Percentiles rank a stretch among this genome's conserved stretches.
These are phyloP conservation scores for Inonotus obliquus DNA, from an alignment of 1,284 basidiomycete species.

Conservation along the genomic window DNA sequence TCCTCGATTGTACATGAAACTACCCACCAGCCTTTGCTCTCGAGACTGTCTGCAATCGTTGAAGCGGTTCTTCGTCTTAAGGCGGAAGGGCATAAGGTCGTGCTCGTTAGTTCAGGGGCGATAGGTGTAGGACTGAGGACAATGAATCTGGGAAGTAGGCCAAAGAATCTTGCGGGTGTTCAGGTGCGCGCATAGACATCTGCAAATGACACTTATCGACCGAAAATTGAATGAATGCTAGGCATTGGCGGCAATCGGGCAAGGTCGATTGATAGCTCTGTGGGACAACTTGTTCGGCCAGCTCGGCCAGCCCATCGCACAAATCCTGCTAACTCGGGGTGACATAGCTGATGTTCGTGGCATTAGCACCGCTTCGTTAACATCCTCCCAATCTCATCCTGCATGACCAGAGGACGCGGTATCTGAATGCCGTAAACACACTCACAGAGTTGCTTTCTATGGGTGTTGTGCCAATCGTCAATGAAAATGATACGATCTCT, in stretches of 20 bases:
- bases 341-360: constrained; percentile 91
- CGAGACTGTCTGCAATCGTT: constrained; percentile 86
- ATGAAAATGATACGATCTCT: constrained; percentile 95
- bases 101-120: constrained; percentile 93
- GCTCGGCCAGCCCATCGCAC: constrained; percentile 91
- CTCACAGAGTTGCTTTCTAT: constrained; percentile 83
- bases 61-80: constrained; percentile 86
- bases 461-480: constrained; percentile 93
- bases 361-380: constrained; percentile 5
- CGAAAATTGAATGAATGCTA: constrained; percentile 27
- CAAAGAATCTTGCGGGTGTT: constrained; percentile 85
- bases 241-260: constrained; percentile 96
- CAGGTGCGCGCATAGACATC: constrained; percentile 56
- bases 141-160: constrained; percentile 79
- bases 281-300: constrained; percentile 97
- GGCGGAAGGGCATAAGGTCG: constrained; percentile 84
- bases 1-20: constrained; percentile 92
- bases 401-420: constrained; percentile 71
- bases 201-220: neutral
- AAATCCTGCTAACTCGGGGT: constrained; percentile 89
- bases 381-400: constrained; percentile 3
- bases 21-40: constrained; percentile 86
- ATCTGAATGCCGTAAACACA: constrained; percentile 92
- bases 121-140: constrained; percentile 92
- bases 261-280: constrained; percentile 91